Evolutionary conservation across 2,329 filamentous ascomycete species (phyloP).

Genomic region (Aspergillus novoparasiticus): DNA sequence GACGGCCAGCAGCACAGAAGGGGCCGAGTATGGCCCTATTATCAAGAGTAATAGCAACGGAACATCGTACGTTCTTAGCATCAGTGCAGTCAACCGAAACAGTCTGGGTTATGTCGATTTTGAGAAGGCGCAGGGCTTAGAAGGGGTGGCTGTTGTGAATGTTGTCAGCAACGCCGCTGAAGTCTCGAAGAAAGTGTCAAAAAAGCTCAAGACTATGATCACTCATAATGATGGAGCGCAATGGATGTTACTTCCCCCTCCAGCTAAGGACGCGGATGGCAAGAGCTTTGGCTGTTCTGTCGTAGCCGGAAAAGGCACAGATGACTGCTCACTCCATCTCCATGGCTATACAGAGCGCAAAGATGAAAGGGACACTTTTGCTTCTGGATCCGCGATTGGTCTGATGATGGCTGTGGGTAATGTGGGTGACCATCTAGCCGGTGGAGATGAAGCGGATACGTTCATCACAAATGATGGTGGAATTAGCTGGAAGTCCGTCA

Average conservation of each 20-base stretch:
- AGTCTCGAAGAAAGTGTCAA: slow-evolving; percentile 60
- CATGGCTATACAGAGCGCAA: slow-evolving; percentile 92
- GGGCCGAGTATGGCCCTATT: slow-evolving; percentile 77
- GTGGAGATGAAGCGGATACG: slow-evolving; percentile 75
- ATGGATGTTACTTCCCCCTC: slow-evolving; percentile 78
- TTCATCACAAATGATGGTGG: slow-evolving; percentile 93
- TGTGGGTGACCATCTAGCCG: slow-evolving; percentile 72
- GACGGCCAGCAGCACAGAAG: slow-evolving; percentile 67
- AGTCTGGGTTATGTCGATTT: slow-evolving; percentile 82
- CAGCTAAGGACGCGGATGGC: slow-evolving; percentile 68
- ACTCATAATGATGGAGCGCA: slow-evolving; percentile 94
- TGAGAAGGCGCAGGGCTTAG: slow-evolving; percentile 89
- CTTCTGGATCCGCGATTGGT: slow-evolving; percentile 83
- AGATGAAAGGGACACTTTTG: slow-evolving; percentile 82
- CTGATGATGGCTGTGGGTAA: slow-evolving; percentile 92
- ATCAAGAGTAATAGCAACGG: slow-evolving; percentile 99
- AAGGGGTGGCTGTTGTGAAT: slow-evolving; percentile 88
- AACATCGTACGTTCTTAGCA: slow-evolving; percentile 86
- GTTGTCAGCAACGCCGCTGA: slow-evolving; percentile 74
- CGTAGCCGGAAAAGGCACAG: slow-evolving; percentile 53
- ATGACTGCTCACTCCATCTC: slow-evolving; percentile 82
- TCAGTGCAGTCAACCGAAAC: slow-evolving; percentile 80
- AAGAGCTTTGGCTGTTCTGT: slow-evolving; percentile 71
- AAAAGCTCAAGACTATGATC: slow-evolving; percentile 86
- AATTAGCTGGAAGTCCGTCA: slow-evolving; percentile 80